phyloP scores from a whole-genome alignment of 495 filamentous ascomycete species.

The Aspergillus hancockii region DNA sequence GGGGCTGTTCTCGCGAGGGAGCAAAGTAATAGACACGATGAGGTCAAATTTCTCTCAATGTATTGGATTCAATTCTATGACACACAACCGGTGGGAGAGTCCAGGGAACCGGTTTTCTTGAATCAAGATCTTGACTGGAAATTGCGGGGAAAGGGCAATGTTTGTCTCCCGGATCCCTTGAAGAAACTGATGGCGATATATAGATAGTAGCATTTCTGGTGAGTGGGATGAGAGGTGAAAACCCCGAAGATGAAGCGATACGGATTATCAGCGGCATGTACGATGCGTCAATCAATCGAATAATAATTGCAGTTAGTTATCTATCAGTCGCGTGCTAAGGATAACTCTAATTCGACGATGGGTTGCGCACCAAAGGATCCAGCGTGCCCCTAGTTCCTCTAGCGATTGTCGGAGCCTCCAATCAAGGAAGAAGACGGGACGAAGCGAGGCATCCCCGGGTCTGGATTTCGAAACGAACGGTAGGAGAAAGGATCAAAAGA shows the following conservation, averaged over 20 bases:
- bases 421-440: neutral
- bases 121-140: neutral
- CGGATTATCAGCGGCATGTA: slow-evolving; percentile 11
- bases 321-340: neutral
- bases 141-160: neutral
- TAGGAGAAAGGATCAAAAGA: too few relatives aligned
- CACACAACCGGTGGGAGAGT: neutral
- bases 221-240: neutral
- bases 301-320: slow-evolving; percentile 7
- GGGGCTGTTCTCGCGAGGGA: neutral
- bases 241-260: neutral
- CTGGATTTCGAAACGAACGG: too few relatives aligned
- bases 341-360: neutral
- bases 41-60: neutral
- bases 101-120: neutral
- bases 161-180: neutral
- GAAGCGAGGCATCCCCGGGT: neutral
- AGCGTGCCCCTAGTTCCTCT: neutral
- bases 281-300: slow-evolving; percentile 20
- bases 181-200: neutral
- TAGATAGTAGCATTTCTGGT: neutral
- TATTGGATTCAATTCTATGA: neutral
- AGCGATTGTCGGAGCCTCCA: neutral
- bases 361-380: too few relatives aligned
- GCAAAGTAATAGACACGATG: neutral